Base-by-base conservation (phyloP, 2,329 filamentous ascomycete species). In the Sporothrix brasiliensis region DNA sequence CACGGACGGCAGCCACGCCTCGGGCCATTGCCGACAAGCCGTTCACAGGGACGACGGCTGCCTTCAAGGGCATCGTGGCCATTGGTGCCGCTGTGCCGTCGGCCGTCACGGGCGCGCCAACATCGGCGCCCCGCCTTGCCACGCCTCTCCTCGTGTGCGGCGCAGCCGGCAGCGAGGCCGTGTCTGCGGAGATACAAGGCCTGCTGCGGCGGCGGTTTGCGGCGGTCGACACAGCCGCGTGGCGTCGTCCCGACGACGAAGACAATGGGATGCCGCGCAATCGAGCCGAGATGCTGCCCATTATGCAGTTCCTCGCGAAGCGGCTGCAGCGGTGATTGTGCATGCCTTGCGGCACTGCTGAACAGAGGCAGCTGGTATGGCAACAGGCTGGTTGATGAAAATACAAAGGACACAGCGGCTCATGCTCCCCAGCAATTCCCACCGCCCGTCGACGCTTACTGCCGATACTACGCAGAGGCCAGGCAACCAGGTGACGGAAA, bases 231-330 rank as follows among this genome's bases (percentile, higher is more conserved):
- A 84, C 89, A 73, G 88, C 88, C 70, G 87, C 87, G 76, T 95
- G 92, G 88, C 86, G 85, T 76, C 71, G 89, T 77, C 79, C 79
- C 2, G 21, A 63, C 58, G 69, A 68, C 61, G 70, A 70, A 44
- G 91, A 90, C 6, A 92, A 97, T 79, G 86, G 86, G 0, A 97
- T 97, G 94, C 93, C 93, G n/a, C 83, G 84, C 60, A 90, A 85
- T 77, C 85, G 91, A 68, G 93, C 96, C 13, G 94, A 98, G 83
- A 94, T 96, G 86, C 77, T 94, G 76, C 93, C 94, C 0, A 86
- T 97, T 72, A 97, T 97, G 93, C 88, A 91, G 76, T 97, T 90
- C 75, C 86, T 93, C 75, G 89, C 90, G 0, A 85, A 90, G 67
- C 85, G 90, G 76, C 79, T 95, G 75, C 54, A 50, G 56, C n/a